Evolutionary conservation across 108 stramenopile species (phyloP).

Genomic region (Nannochloropsis salina): DNA sequence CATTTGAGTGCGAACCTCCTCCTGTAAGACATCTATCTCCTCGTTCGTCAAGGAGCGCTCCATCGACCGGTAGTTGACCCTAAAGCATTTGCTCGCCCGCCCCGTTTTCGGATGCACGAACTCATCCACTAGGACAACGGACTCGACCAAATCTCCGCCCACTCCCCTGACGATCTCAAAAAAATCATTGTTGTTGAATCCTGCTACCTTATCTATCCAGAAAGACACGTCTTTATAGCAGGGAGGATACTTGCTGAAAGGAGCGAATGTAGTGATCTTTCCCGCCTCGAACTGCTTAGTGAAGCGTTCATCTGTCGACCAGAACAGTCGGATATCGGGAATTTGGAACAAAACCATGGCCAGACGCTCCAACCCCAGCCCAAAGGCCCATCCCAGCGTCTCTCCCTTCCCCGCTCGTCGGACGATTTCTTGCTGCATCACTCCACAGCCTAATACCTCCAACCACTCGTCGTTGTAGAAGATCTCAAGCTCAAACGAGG

Average conservation of each 20-base stretch:
- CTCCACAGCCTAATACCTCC: conserved; percentile 92
- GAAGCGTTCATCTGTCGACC: conserved; percentile 79
- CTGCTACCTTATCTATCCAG: conserved; percentile 58
- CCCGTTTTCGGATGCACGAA: conserved; percentile 88
- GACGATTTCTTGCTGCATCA: conserved; percentile 76
- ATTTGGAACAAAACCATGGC: conserved; percentile 93
- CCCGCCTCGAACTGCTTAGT: conserved; percentile 69
- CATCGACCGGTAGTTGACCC: conserved; percentile 90
- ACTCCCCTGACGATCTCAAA: conserved; percentile 75
- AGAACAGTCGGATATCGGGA: conserved; percentile 89
- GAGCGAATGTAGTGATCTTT: conserved; percentile 68
- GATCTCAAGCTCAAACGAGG: conserved; percentile 86
- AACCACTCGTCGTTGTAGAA: conserved; percentile 84
- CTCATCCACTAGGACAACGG: conserved; percentile 72
- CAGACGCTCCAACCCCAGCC: conserved; percentile 88
- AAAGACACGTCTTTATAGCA: conserved; percentile 89
- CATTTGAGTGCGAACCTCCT: neutral
- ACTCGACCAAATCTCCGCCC: conserved; percentile 89
- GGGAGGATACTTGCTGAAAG: conserved; percentile 89
- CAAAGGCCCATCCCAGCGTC: conserved; percentile 81
- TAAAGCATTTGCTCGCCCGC: conserved; percentile 69
- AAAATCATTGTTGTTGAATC: conserved; percentile 71
- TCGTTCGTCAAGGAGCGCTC: conserved; percentile 90
- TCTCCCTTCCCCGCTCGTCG: conserved; percentile 59
- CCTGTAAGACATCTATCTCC: conserved; percentile 85